Conservation (phyloP, 129 eudicot genomes). For the Flaveria robusta region DNA sequence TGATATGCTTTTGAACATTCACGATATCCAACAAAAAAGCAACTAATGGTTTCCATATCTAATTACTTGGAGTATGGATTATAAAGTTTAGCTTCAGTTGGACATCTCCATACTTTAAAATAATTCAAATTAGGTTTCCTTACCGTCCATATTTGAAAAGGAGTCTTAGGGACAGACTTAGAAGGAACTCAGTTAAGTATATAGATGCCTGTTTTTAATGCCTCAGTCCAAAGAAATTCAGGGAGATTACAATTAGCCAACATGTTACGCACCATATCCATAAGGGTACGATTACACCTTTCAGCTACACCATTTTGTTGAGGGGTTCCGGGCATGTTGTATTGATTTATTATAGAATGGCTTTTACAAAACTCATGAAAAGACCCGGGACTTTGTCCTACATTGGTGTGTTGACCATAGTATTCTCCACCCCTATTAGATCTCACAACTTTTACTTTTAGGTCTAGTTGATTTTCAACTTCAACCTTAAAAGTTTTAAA, state of each 20-base stretch:
- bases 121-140: too few species aligned
- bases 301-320: background rate
- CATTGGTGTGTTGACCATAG: background rate
- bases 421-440: background rate
- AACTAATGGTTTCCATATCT: too few species aligned
- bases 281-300: background rate
- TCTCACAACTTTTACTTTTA: too few species aligned
- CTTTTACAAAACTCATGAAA: background rate
- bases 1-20: too few species aligned
- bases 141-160: background rate
- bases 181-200: background rate
- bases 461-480: background rate
- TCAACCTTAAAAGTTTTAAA: background rate
- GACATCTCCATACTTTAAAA: too few species aligned
- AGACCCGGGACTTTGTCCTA: background rate
- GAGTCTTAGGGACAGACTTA: too few species aligned
- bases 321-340: background rate
- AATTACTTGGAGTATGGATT: too few species aligned
- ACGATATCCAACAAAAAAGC: too few species aligned
- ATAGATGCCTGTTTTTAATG: background rate
- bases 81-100: too few species aligned
- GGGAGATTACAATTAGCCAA: background rate
- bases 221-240: background rate
- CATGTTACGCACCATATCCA: background rate
- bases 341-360: background rate